phyloP scores from a whole-genome alignment of 768 basidiomycete species.

The Vararia minispora region DNA sequence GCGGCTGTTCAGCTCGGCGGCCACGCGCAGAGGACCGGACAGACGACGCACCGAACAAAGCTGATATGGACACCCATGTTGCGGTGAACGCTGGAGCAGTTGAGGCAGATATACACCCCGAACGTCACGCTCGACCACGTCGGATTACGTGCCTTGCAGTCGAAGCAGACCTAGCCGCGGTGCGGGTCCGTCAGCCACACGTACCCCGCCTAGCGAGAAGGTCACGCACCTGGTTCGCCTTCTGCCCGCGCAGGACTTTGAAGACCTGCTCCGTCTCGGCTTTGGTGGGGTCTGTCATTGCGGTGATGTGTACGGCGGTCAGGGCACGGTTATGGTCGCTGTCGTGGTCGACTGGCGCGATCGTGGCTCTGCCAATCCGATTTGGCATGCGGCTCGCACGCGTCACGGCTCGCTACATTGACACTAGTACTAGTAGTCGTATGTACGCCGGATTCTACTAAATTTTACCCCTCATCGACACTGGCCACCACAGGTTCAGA shows the following conservation, averaged over 20 bases:
- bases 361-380: too few relatives aligned
- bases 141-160: conserved; percentile 91
- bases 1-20: neutral
- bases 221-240: conserved; percentile 68
- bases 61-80: conserved; percentile 98
- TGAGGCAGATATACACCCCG: conserved; percentile 94
- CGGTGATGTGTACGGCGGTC: too few relatives aligned
- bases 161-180: conserved; percentile 67
- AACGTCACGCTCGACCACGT: conserved; percentile 97
- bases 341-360: too few relatives aligned
- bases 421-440: too few relatives aligned
- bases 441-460: too few relatives aligned
- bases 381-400: too few relatives aligned
- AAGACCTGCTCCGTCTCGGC: conserved; percentile 84
- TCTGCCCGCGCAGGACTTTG: conserved; percentile 69
- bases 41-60: conserved; percentile 71
- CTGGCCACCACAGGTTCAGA: too few relatives aligned
- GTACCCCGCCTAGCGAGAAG: neutral
- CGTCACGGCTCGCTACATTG: too few relatives aligned
- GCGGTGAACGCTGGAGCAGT: conserved; percentile 90
- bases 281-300: conserved; percentile 71
- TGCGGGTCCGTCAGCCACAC: too few relatives aligned
- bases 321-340: too few relatives aligned
- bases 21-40: neutral
- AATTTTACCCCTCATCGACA: too few relatives aligned